Evolutionary conservation across 495 filamentous ascomycete genomes (phyloP), one percentile per base, ranked within the genome.

Genomic region (Trichocladium antarcticum): DNA sequence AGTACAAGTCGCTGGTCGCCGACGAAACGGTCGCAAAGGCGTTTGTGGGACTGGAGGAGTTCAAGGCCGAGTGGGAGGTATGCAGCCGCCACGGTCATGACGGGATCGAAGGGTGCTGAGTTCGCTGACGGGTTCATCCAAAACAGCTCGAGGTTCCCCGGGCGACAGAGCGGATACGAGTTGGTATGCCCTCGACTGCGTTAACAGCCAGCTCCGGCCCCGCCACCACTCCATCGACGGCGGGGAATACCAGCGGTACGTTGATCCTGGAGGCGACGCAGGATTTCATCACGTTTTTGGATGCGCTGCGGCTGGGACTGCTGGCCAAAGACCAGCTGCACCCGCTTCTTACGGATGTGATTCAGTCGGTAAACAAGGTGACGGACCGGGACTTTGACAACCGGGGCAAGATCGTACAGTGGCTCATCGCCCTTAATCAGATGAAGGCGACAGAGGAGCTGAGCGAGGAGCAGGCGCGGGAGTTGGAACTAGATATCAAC

Each of bases 261-360:
- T 72, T 90, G 32, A 88, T 95, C 47, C 66, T 90, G 22, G 77
- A 85, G 41, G 89, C 92, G 5, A 95, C 92, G 4, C 87, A 97
- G 66, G 89, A 95, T 62, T 99, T 99, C 61, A 97, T 99, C 64
- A 99, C 93, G 0, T 89, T 96, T 66, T 73, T 99, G 38, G 93
- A 99, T 66, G 93, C 92, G 19, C 73, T 97, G 56, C 84, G 85
- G 57, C 74, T 99, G 34, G 85, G 87, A 19, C 78, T 94, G 66
- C 71, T 89, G 11, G 88, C 89, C 6, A 99, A 99, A 64, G 90
- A 99, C 67, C 87, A 89, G 44, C 72, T 99, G 14, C 93, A 99
- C 58, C 93, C 93, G 15, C 72, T 97, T 1, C 74, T 97, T 1
- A 89, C 87, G 1, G 89, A 96, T 51, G 84, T 95, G 10, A 99